These are phyloP conservation scores for Podaxis sp. DNA, from an alignment of 768 basidiomycete species.

Conservation along the genomic window DNA sequence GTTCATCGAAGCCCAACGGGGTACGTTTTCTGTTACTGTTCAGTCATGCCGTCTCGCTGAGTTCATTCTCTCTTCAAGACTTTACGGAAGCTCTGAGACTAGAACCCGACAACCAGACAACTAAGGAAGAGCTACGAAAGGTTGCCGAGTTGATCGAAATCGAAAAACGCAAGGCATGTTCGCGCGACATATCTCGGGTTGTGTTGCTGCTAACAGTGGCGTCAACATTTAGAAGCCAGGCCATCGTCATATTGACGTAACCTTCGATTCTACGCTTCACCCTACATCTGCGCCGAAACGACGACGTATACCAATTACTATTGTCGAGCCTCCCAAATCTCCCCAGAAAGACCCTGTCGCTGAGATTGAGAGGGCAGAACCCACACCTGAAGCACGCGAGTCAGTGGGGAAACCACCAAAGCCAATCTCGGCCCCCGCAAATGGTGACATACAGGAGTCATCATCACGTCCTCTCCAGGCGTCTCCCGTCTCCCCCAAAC, in stretches of 20 bases:
- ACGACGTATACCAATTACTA: conserved; percentile 63
- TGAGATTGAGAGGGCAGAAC: not conserved
- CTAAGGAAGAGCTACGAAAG: conserved; percentile 61
- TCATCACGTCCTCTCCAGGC: conserved; percentile 28
- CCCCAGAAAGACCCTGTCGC: not conserved
- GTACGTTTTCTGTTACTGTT: conserved; percentile 35
- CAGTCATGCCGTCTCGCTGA: not conserved
- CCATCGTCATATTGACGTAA: conserved; percentile 21
- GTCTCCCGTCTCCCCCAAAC: conserved; percentile 3
- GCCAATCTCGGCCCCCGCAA: conserved; percentile 1
- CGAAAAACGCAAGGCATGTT: conserved; percentile 35
- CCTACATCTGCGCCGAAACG: conserved; percentile 34
- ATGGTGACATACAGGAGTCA: conserved; percentile 21
- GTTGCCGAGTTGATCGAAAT: conserved; percentile 41
- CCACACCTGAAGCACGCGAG: not conserved
- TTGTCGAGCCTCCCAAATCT: conserved; percentile 41
- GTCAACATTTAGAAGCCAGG: conserved; percentile 25
- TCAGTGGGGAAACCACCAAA: not conserved
- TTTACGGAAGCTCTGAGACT: conserved; percentile 53
- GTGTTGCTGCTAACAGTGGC: not conserved
- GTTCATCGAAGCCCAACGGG: conserved; percentile 58
- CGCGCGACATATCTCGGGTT: not conserved
- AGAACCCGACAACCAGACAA: conserved; percentile 64
- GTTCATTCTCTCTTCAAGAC: conserved; percentile 43
- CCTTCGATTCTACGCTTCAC: conserved; percentile 18